Evolutionary conservation across 1,284 basidiomycete species (phyloP), one percentile per base, ranked within the genome.

Genomic region (Limonomyces culmigenus): DNA sequence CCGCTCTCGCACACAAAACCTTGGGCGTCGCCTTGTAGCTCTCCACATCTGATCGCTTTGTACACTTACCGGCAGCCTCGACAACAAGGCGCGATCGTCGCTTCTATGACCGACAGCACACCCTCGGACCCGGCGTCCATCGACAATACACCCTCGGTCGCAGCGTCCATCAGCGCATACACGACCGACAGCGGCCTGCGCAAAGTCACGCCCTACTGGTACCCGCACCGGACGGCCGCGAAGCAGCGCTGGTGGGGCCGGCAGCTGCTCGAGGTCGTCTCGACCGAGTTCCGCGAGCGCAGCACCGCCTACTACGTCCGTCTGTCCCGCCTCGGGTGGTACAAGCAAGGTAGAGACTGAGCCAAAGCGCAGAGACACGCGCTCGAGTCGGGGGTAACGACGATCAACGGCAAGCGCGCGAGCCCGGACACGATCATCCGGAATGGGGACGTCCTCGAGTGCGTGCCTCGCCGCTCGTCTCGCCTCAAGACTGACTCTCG

Each of bases 391-490:
- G 93, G 93, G 2, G 85, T 95, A 15, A 95, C 89, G 10, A 88
- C 84, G 4, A 73, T 99, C 40, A 97, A 98, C 49, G 91, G 89
- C 13, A 70, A 76, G 37, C 61, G 74, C 12, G 89, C 89, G 3
- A 69, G 64, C 31, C 79, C 87, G 3, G 75, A 84, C 39, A 81
- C 80, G 6, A 67, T 92, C 17, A 65, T 99, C 36, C 64, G 64
- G 38, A 83, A 95, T 49, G 88, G 89, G 8, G 95, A 98, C 55
- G 67, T 85, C 36, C 77, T 96, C 38, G 86, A 91, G 86, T 88
- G 42, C 43, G 79, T 65, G 11, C 13, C 0, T 8, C 21, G 4
- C 29, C 10, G 21, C 3, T 18, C 11, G 17, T 38, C 21, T 27
- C n/a, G 25, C 10, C 25, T 27, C 8, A n/a, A 27, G n/a, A 27